These are phyloP conservation scores for Infundibulicybe gibba DNA, from an alignment of 768 basidiomycete genomes.

Conservation along the genomic window DNA sequence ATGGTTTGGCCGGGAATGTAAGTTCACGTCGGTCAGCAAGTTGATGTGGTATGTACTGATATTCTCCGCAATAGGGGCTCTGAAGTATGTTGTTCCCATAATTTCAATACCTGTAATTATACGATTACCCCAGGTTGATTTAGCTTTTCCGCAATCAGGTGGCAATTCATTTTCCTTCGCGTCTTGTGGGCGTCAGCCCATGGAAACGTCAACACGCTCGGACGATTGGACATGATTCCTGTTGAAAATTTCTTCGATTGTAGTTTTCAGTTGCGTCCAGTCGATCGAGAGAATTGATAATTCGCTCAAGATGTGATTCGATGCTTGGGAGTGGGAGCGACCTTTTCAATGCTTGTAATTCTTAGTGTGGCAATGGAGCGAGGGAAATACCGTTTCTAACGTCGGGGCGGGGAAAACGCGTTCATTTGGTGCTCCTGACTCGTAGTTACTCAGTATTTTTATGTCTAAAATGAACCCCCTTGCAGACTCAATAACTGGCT, in stretches of 20 bases:
- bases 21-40: slow-evolving; percentile 3
- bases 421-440: too few species aligned
- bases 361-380: not conserved
- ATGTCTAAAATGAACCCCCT: too few species aligned
- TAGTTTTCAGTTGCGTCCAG: slow-evolving; percentile 26
- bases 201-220: slow-evolving; percentile 44
- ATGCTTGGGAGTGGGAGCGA: slow-evolving; percentile 31
- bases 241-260: slow-evolving; percentile 37
- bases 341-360: slow-evolving; percentile 26
- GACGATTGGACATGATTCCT: slow-evolving; percentile 42
- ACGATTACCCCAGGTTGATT: slow-evolving; percentile 27
- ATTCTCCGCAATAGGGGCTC: slow-evolving; percentile 25
- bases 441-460: too few species aligned
- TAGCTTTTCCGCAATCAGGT: slow-evolving; percentile 29
- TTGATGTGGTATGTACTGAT: too few species aligned
- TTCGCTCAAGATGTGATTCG: slow-evolving; percentile 31
- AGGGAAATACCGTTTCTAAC: too few species aligned
- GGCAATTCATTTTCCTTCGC: slow-evolving; percentile 30
- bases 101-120: not conserved
- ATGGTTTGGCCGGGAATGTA: slow-evolving; percentile 59
- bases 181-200: slow-evolving; percentile 50
- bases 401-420: too few species aligned
- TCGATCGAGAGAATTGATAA: too few species aligned
- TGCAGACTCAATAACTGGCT: too few species aligned
- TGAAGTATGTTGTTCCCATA: slow-evolving; percentile 21